Evolutionary conservation across 192 early-diverging fungal species (phyloP), one percentile per base, ranked within the genome.

Genomic region (Chytriomyces confervae): DNA sequence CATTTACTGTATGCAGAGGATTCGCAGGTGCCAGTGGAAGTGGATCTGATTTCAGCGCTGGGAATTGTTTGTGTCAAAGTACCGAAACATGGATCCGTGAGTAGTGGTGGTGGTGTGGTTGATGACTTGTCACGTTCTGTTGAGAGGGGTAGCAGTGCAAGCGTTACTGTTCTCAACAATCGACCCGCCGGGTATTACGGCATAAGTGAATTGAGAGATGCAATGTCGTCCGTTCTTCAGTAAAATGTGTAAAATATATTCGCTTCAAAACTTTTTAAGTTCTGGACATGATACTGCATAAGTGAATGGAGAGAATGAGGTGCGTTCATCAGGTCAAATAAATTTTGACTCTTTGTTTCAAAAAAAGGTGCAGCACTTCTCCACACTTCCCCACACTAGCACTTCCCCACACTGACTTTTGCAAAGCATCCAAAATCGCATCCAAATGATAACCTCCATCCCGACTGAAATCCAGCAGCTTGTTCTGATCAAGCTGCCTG

Each of bases 1-100:
- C 86, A 86, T 69, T n/a, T 86, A 53, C 47, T 85, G 44, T 85
- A 79, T 76, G 64, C 80, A 49, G 83, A 84, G 61, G 81, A 85
- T 64, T 80, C 81, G 5, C 71, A 51, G n/a, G 62, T 86, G 7
- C 24, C 50, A 18, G 73, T 83, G 7, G 81, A 86, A 23, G 74
- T 83, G 43, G 75, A 76, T 7, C 50, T 53, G 8, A 83, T 86
- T 50, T 79, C 81, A 71, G 69, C 61, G 27, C 49, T 83, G 13
- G 86, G 86, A 6, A 86, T 86, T 48, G 50, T 63, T 43, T 86
- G 86, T 66, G 44, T 83, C 6, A 53, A 50, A 23, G 82, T 86
- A 16, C 62, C 44, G 3, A 78, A 69, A 57, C 64, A 23, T 53
- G 74, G 74, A 9, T 11, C 10, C n/a, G 18, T 47, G 18, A 7